Base-by-base conservation (phyloP, 2,329 filamentous ascomycete species). In the Nothopassalora personata region DNA sequence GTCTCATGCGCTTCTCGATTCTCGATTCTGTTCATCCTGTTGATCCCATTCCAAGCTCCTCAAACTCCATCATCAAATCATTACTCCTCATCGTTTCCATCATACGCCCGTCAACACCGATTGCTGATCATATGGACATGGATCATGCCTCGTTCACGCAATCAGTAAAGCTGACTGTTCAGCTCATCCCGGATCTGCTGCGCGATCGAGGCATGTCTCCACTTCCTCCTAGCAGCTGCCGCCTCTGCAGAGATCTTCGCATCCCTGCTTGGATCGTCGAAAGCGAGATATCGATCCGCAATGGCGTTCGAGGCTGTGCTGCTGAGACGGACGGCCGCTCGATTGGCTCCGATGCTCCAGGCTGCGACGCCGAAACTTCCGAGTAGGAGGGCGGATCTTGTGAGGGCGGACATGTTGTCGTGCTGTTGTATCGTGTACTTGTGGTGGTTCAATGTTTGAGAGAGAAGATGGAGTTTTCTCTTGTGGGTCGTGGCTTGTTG, bases 101-200 rank as follows among this genome's bases (percentile, higher is more conserved):
- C 28, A 27, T 5, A 11, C 23, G 4, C 23, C 8, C 28, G 8
- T 5, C 11, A 9, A 18, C 2, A 5, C 19, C 28, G 13, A 28
- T 18, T 10, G n/a, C 46, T 15, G 11, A 27, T 39, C 30, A 36
- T 27, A 1, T 6, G 15, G 15, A 34, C 6, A 13, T 13, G 7
- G 11, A 23, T 4, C 27, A 27, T n/a, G 43, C 28, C 5, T 4
- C 31, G 9, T 43, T 27, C 34, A 46, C 31, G 30, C 39, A 48
- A 23, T 55, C 43, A 55, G 39, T 28, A 34, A 43, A 55, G 30
- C 53, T 55, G 39, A 36, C 39, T 48, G n/a, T 39, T 28, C 53
- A 55, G 15, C 45, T 55, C 53, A 48, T 48, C 46, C 43, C 53
- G 27, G 34, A 55, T 55, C 53, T 55, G 53, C 53, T 55, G 53